A percentile compares a stretch with the other conserved stretches of the same genome.
These are phyloP conservation scores for Phialemoniopsis sp. DNA, from an alignment of 2,329 filamentous ascomycete genomes.

Conservation along the genomic window DNA sequence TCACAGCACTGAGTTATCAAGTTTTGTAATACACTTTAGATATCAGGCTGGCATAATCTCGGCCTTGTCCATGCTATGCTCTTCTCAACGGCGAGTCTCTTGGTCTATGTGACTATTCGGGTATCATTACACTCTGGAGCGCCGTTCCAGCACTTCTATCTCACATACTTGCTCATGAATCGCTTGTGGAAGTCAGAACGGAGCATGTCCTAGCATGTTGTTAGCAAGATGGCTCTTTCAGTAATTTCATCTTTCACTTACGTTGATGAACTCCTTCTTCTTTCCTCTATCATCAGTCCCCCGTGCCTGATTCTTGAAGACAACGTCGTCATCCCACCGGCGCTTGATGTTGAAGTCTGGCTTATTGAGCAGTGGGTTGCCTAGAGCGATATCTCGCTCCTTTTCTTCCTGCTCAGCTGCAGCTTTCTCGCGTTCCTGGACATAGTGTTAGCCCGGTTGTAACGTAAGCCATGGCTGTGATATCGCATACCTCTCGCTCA, in stretches of 20 bases:
- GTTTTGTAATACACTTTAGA: too few relatives aligned
- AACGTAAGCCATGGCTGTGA: not conserved
- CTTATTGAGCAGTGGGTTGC: constrained; percentile 89
- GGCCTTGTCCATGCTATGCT: too few relatives aligned
- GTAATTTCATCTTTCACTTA: constrained; percentile 37
- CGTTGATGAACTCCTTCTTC: constrained; percentile 95
- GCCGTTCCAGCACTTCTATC: constrained; percentile 25
- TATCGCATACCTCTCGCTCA: constrained; percentile 57
- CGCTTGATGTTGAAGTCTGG: constrained; percentile 86
- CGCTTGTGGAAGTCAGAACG: constrained; percentile 96
- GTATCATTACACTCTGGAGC: too few relatives aligned
- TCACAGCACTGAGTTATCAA: too few relatives aligned
- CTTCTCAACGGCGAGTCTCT: too few relatives aligned
- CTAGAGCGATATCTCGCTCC: constrained; percentile 84
- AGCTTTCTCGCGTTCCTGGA: constrained; percentile 71
- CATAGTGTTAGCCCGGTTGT: constrained; percentile 8
- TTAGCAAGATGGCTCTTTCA: constrained; percentile 13
- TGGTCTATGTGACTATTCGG: too few relatives aligned
- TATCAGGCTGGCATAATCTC: too few relatives aligned
- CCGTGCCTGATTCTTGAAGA: constrained; percentile 97
- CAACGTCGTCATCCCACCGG: constrained; percentile 96
- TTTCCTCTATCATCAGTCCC: constrained; percentile 87
- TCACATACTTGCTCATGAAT: constrained; percentile 77
- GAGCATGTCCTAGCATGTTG: constrained; percentile 63
- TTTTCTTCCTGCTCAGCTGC: constrained; percentile 77